A percentile compares a stretch with the other conserved stretches of the same genome.
phyloP scores from a whole-genome alignment of 345 rosid species.

The Melaleuca alternifolia region DNA sequence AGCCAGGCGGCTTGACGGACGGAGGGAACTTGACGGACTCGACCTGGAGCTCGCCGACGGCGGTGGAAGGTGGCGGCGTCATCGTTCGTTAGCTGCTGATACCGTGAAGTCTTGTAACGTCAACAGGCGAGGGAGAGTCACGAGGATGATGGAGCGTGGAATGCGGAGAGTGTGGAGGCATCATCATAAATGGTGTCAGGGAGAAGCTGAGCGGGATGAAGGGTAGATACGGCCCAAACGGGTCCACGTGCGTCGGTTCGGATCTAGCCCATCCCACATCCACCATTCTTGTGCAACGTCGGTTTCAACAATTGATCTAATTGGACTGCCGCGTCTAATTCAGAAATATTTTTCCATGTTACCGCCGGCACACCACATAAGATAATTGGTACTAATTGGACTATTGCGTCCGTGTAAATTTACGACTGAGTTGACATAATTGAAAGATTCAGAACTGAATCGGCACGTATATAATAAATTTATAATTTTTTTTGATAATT shows the following conservation, averaged over 20 bases:
- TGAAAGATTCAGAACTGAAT: no score
- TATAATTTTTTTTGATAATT: no score
- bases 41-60: slow-evolving; percentile 7
- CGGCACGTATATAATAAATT: no score
- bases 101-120: not conserved
- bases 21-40: slow-evolving; percentile 47
- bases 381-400: no score
- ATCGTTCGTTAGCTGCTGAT: not conserved
- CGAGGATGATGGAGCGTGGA: not conserved
- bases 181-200: not conserved
- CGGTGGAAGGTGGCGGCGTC: not conserved
- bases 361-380: no score
- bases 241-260: not conserved
- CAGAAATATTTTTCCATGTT: no score
- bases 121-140: not conserved
- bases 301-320: not conserved
- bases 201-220: not conserved
- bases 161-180: not conserved
- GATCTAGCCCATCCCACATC: no score
- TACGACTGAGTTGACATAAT: no score
- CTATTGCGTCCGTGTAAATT: no score
- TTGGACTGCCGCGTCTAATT: no score
- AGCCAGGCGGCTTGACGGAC: slow-evolving; percentile 56
- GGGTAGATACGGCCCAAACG: not conserved
- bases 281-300: not conserved